Evolutionary conservation across 2,329 filamentous ascomycete genomes (phyloP).

Genomic region (Pestalotiopsis fici): DNA sequence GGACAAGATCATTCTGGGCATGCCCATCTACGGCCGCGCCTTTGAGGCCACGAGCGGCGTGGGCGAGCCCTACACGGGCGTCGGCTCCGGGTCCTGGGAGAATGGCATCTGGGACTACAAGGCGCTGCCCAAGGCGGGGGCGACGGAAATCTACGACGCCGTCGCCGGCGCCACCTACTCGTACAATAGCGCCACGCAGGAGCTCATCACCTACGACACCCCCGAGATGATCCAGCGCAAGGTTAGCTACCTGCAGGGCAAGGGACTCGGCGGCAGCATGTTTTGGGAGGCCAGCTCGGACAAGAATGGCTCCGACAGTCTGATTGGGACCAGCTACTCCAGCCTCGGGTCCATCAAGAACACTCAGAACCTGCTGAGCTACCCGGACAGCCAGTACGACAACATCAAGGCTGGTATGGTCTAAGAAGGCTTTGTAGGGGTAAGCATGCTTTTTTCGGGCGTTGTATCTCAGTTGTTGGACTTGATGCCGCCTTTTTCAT

Average conservation of each 20-base stretch:
- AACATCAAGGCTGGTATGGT: constrained; percentile 40
- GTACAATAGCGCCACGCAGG: constrained; percentile 61
- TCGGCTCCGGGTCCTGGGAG: constrained; percentile 73
- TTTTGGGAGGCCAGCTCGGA: constrained; percentile 84
- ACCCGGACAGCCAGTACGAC: constrained; percentile 54
- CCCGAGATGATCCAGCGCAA: constrained; percentile 62
- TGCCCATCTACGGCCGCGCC: constrained; percentile 78
- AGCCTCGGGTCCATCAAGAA: constrained; percentile 39
- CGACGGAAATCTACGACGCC: constrained; percentile 57
- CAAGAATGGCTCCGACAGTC: constrained; percentile 55
- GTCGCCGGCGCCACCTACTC: constrained; percentile 67
- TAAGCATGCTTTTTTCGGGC: too few species aligned
- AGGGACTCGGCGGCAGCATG: constrained; percentile 74
- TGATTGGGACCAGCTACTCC: constrained; percentile 53
- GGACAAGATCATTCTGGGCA: constrained; percentile 72
- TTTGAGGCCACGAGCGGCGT: constrained; percentile 67
- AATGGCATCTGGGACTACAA: constrained; percentile 81
- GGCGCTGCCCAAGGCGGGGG: constrained; percentile 64
- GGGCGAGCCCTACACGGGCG: constrained; percentile 62
- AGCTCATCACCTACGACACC: constrained; percentile 74
- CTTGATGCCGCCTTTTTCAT: too few species aligned
- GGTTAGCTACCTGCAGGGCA: constrained; percentile 62
- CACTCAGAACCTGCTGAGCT: constrained; percentile 50
- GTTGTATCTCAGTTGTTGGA: too few species aligned
- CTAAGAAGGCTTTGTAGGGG: background rate